A percentile compares a stretch with the other conserved stretches of the same genome.
These are phyloP conservation scores for Prunus mume DNA, from an alignment of 306 rosid genomes.

Conservation along the genomic window DNA sequence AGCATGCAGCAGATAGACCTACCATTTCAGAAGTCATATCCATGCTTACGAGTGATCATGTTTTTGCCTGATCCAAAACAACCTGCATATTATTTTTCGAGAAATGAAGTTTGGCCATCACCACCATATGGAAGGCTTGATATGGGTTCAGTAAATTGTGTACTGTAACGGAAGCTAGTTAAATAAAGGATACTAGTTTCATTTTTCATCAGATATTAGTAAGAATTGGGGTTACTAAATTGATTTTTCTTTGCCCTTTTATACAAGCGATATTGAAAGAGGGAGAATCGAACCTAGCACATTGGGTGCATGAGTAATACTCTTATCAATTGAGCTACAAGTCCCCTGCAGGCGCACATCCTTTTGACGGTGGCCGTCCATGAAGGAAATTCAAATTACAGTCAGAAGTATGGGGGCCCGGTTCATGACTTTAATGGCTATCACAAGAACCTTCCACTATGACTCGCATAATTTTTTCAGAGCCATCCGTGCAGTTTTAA, in stretches of 20 bases:
- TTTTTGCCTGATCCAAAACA: conserved; percentile 18
- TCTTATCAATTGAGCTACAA: too few relatives aligned
- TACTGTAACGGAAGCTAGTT: conserved; percentile 22
- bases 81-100: conserved; percentile 9
- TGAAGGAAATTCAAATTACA: neutral
- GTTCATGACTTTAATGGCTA: neutral
- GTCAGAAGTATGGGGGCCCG: neutral
- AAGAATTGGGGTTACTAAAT: too few relatives aligned
- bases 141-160: neutral
- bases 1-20: conserved; percentile 16
- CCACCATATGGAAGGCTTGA: neutral
- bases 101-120: conserved; percentile 11
- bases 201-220: neutral
- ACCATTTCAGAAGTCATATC: conserved; percentile 27
- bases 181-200: neutral
- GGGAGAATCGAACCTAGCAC: too few relatives aligned
- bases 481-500: neutral
- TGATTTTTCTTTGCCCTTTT: too few relatives aligned
- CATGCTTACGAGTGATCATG: conserved; percentile 18
- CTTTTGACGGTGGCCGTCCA: too few relatives aligned
- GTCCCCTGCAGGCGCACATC: too few relatives aligned
- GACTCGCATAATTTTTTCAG: neutral
- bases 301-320: too few relatives aligned
- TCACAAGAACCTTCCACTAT: neutral
- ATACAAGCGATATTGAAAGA: too few relatives aligned